phyloP scores from a whole-genome alignment of 768 basidiomycete genomes.

The Daedaleopsis nitida region DNA sequence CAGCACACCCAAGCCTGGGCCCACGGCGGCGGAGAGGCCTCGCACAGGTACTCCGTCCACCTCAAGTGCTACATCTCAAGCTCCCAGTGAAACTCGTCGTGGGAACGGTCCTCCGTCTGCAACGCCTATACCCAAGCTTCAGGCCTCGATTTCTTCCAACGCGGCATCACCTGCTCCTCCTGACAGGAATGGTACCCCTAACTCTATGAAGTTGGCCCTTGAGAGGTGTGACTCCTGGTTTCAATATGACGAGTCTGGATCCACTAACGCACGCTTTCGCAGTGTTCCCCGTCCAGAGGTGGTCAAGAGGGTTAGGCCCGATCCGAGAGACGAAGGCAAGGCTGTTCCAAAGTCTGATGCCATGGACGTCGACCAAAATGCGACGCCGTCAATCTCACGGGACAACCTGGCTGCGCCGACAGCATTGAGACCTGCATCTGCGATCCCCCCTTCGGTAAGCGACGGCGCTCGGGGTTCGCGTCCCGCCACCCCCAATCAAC shows the following conservation, averaged over 20 bases:
- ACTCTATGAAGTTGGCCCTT: constrained; percentile 56
- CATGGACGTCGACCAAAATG: constrained; percentile 39
- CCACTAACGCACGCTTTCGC: constrained; percentile 10
- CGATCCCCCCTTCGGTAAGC: neutral
- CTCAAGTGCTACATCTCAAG: constrained; percentile 13
- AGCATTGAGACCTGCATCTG: neutral
- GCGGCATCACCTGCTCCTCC: constrained; percentile 27
- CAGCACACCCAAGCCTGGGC: neutral
- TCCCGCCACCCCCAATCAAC: constrained; percentile 19
- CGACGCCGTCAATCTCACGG: neutral
- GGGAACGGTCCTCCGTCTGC: constrained; percentile 10
- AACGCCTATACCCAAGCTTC: constrained; percentile 63
- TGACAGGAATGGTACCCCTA: constrained; percentile 34
- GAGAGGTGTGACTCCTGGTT: constrained; percentile 52
- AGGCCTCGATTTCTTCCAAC: constrained; percentile 36
- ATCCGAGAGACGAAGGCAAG: constrained; percentile 37
- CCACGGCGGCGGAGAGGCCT: constrained; percentile 10
- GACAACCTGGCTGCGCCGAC: neutral
- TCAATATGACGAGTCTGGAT: neutral
- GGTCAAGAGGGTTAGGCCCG: constrained; percentile 57
- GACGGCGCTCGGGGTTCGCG: constrained; percentile 1
- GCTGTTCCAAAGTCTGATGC: constrained; percentile 28
- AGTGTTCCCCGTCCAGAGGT: constrained; percentile 83
- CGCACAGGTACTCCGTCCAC: constrained; percentile 13
- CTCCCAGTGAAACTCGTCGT: constrained; percentile 8